Conservation (phyloP, 1,284 basidiomycete species). For the Malassezia cuniculi region DNA sequence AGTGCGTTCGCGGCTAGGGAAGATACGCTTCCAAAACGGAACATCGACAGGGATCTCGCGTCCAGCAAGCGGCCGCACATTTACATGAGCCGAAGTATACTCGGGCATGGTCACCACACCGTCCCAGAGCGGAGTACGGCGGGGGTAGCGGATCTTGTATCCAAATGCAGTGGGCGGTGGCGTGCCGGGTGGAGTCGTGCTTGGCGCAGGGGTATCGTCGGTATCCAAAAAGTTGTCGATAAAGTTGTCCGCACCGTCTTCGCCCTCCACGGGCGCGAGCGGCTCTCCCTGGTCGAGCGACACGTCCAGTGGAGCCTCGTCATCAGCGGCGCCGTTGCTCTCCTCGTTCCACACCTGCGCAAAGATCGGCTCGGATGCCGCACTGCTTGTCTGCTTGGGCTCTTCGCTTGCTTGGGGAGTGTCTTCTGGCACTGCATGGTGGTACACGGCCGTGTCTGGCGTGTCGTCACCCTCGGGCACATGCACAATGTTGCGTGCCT, state of each 20-base stretch:
- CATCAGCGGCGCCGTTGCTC: background rate
- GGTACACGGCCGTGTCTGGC: background rate
- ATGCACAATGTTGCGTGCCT: background rate
- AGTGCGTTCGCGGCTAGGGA: slow-evolving; percentile 20
- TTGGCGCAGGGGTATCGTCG: slow-evolving; percentile 2
- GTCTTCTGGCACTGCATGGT: slow-evolving; percentile 8
- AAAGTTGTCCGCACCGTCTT: slow-evolving; percentile 22
- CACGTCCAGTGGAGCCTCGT: slow-evolving; percentile 1
- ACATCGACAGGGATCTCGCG: slow-evolving; percentile 12
- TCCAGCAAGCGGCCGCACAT: slow-evolving; percentile 31
- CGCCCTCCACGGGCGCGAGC: background rate
- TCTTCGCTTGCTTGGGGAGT: too few species aligned
- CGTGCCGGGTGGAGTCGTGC: slow-evolving; percentile 15
- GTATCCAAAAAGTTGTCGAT: slow-evolving; percentile 33
- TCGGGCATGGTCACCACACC: slow-evolving; percentile 43
- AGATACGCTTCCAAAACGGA: slow-evolving; percentile 20
- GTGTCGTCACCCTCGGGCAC: background rate
- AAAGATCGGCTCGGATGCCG: too few species aligned
- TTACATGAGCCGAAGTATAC: slow-evolving; percentile 29
- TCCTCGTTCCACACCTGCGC: slow-evolving; percentile 1
- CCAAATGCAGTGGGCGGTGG: slow-evolving; percentile 15
- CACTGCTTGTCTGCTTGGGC: background rate
- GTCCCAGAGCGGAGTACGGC: slow-evolving; percentile 26
- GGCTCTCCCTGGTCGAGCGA: background rate
- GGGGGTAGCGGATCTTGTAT: slow-evolving; percentile 13